Conservation (phyloP, 2,329 filamentous ascomycete species). For the Aspergillus persii region DNA sequence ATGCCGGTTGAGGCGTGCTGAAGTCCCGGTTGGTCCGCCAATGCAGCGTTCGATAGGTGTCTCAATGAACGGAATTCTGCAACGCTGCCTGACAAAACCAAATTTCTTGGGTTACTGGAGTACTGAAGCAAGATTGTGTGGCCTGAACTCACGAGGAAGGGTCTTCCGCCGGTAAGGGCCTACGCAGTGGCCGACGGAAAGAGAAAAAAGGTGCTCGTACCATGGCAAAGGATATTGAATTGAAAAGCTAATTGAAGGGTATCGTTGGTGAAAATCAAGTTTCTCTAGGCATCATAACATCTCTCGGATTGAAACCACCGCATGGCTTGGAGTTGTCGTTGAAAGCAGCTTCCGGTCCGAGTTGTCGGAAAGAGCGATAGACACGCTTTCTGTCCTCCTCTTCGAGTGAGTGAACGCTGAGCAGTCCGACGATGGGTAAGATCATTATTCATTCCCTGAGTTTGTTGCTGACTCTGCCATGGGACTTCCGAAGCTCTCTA, state of each 20-base stretch:
- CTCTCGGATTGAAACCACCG: no score
- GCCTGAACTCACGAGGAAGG: slow-evolving; percentile 22
- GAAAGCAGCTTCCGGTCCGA: neutral
- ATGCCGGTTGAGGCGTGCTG: slow-evolving; percentile 40
- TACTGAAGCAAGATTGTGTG: neutral
- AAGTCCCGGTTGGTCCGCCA: slow-evolving; percentile 21
- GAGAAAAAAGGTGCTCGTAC: slow-evolving; percentile 28
- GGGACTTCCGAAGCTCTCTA: slow-evolving; percentile 39
- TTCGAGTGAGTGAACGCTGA: neutral
- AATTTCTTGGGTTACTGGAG: neutral
- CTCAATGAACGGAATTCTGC: slow-evolving; percentile 33
- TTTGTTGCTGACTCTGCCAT: slow-evolving; percentile 24
- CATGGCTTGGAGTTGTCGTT: neutral
- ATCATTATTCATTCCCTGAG: slow-evolving; percentile 27
- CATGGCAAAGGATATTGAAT: slow-evolving; percentile 22
- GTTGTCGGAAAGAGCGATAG: slow-evolving; percentile 11
- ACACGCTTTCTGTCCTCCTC: neutral
- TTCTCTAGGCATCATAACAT: neutral
- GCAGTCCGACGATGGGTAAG: neutral
- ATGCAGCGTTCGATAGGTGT: slow-evolving; percentile 37
- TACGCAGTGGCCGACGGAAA: slow-evolving; percentile 26
- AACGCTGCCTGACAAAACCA: slow-evolving; percentile 8
- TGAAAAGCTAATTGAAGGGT: slow-evolving; percentile 11
- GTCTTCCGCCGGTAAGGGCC: slow-evolving; percentile 9
- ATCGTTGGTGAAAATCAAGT: slow-evolving; percentile 8